phyloP scores from a whole-genome alignment of 2,329 filamentous ascomycete genomes.

The Exophiala sp. region DNA sequence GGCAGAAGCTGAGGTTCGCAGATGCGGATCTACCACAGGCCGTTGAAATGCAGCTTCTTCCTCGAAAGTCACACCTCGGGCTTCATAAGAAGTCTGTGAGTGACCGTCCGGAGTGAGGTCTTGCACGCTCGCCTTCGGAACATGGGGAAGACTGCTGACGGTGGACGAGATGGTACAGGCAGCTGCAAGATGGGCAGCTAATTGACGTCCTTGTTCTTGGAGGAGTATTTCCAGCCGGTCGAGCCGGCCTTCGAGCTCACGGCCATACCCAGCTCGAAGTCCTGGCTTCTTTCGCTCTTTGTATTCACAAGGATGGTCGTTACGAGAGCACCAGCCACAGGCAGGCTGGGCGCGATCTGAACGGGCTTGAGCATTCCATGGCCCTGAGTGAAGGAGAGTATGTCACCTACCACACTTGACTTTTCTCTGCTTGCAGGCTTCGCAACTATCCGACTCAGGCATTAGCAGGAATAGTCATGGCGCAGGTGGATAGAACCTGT shows the following conservation, averaged over 20 bases:
- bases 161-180: slow-evolving; percentile 16
- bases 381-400: not conserved
- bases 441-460: slow-evolving; percentile 33
- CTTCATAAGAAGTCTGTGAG: slow-evolving; percentile 13
- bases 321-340: slow-evolving; percentile 67
- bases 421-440: slow-evolving; percentile 42
- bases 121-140: slow-evolving; percentile 4
- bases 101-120: slow-evolving; percentile 6
- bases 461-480: slow-evolving; percentile 19
- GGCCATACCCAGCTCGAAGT: slow-evolving; percentile 55
- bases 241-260: slow-evolving; percentile 54
- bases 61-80: slow-evolving; percentile 7
- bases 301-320: slow-evolving; percentile 62
- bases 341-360: slow-evolving; percentile 50
- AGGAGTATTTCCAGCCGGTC: slow-evolving; percentile 48
- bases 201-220: slow-evolving; percentile 26
- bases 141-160: not conserved
- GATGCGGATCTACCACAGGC: slow-evolving; percentile 23
- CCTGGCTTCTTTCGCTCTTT: slow-evolving; percentile 66
- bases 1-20: slow-evolving; percentile 16
- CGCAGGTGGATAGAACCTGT: not conserved
- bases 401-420: slow-evolving; percentile 41
- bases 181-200: slow-evolving; percentile 25
- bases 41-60: slow-evolving; percentile 14
- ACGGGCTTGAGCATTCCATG: not conserved